phyloP scores from a whole-genome alignment of 768 basidiomycete genomes.

The Pilatotrama ljubarskyi region DNA sequence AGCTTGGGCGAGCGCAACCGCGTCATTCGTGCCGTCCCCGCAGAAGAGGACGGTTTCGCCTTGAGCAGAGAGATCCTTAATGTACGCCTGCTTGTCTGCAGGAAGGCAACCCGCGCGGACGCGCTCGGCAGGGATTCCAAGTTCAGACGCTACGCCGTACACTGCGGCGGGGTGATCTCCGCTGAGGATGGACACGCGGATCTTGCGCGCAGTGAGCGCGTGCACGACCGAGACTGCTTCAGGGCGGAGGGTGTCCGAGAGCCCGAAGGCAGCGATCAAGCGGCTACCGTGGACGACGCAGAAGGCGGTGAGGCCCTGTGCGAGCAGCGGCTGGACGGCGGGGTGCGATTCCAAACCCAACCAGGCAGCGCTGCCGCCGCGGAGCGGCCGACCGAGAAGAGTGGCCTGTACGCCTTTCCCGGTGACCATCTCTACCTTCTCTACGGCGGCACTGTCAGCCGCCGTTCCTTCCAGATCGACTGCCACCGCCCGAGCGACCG shows the following conservation, averaged over 20 bases:
- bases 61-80: constrained; percentile 30
- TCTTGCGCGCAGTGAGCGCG: constrained; percentile 35
- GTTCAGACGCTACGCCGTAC: constrained; percentile 36
- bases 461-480: constrained; percentile 27
- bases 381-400: constrained; percentile 32
- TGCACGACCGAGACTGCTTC: constrained; percentile 40
- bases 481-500: constrained; percentile 37
- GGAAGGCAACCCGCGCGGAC: constrained; percentile 47
- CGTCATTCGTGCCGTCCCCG: constrained; percentile 57
- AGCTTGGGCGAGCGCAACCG: constrained; percentile 50
- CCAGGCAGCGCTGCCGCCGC: constrained; percentile 41
- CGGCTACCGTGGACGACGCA: constrained; percentile 35
- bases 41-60: constrained; percentile 42
- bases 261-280: constrained; percentile 38
- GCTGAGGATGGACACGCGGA: constrained; percentile 47
- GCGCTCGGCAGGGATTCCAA: constrained; percentile 40
- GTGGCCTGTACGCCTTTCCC: constrained; percentile 40
- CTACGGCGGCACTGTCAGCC: constrained; percentile 1
- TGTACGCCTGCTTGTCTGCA: constrained; percentile 43
- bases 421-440: constrained; percentile 32
- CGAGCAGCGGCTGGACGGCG: constrained; percentile 33
- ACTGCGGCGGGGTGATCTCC: constrained; percentile 52
- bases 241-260: constrained; percentile 47
- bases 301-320: constrained; percentile 46
- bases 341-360: constrained; percentile 32